phyloP scores from a whole-genome alignment of 1,284 basidiomycete species.

The Cryptococcus deneoformans region DNA sequence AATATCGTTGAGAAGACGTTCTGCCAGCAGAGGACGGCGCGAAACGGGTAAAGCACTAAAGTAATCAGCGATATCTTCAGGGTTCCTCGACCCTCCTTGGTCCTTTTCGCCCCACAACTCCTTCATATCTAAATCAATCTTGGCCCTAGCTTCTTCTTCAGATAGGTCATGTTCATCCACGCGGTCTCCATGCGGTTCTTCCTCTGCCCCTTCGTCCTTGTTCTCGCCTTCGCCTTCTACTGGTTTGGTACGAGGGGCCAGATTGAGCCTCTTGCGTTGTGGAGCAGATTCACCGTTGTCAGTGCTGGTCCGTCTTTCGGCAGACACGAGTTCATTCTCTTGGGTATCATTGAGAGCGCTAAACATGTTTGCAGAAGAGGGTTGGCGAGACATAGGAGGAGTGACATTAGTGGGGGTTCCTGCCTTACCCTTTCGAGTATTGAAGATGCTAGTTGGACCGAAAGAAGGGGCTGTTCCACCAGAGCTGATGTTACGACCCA shows the following conservation, averaged over 20 bases:
- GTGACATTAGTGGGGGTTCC: slow-evolving; percentile 57
- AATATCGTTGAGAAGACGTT: slow-evolving; percentile 80
- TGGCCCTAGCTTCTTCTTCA: slow-evolving; percentile 68
- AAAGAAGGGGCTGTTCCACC: slow-evolving; percentile 68
- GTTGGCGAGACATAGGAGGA: slow-evolving; percentile 69
- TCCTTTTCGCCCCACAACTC: slow-evolving; percentile 53
- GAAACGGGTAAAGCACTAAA: slow-evolving; percentile 57
- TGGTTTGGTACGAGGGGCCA: slow-evolving; percentile 61
- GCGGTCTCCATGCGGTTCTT: slow-evolving; percentile 36
- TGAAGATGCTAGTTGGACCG: slow-evolving; percentile 82
- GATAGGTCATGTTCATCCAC: slow-evolving; percentile 59
- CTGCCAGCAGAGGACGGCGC: slow-evolving; percentile 62
- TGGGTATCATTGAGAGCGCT: slow-evolving; percentile 64
- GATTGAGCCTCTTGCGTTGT: slow-evolving; percentile 71
- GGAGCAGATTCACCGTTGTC: slow-evolving; percentile 52
- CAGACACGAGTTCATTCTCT: slow-evolving; percentile 47
- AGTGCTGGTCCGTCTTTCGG: slow-evolving; percentile 34
- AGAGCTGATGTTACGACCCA: slow-evolving; percentile 72
- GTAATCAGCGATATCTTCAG: slow-evolving; percentile 59
- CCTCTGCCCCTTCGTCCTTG: slow-evolving; percentile 52
- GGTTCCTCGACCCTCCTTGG: slow-evolving; percentile 43
- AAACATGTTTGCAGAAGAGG: slow-evolving; percentile 84
- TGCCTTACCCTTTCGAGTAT: slow-evolving; percentile 48
- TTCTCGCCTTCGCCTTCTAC: slow-evolving; percentile 43
- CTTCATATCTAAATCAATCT: slow-evolving; percentile 61